These are phyloP conservation scores for Blastocrithidia nonstop DNA, from an alignment of 208 protist genomes.

Conservation along the genomic window DNA sequence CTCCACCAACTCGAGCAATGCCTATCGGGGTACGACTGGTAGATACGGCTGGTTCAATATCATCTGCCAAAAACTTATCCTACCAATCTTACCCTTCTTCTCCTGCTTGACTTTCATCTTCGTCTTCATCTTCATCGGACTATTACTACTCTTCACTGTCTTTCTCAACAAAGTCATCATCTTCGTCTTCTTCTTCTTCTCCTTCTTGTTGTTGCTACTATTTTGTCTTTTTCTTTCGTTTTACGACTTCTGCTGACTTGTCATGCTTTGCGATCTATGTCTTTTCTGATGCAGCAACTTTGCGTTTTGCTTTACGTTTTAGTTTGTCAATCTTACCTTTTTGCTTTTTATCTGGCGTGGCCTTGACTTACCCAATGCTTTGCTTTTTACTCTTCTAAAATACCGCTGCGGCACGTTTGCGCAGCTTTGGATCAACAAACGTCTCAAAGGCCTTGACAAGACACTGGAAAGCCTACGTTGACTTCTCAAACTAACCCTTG, in stretches of 20 bases:
- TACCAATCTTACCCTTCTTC: conserved; percentile 8
- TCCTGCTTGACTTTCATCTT: conserved; percentile 4
- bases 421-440: conserved; percentile 44
- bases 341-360: too few relatives aligned
- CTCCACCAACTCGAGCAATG: conserved; percentile 16
- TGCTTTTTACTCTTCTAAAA: conserved; percentile 1
- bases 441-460: conserved; percentile 69
- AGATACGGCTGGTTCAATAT: conserved; percentile 31
- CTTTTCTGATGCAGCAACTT: conserved; percentile 2
- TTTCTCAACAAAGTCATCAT: conserved; percentile 10
- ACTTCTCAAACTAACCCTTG: conserved; percentile 29
- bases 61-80: conserved; percentile 8
- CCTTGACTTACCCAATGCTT: background rate
- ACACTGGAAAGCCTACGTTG: conserved; percentile 71
- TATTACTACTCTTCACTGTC: conserved; percentile 11
- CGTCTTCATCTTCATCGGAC: conserved; percentile 9
- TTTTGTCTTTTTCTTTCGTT: too few relatives aligned
- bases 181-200: conserved; percentile 8
- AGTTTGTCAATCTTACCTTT: too few relatives aligned
- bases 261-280: conserved; percentile 5
- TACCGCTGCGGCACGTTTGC: conserved; percentile 4
- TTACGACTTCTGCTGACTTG: background rate
- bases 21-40: conserved; percentile 58
- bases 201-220: conserved; percentile 1
- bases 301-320: too few relatives aligned